These are phyloP conservation scores for Besnoitia besnoiti DNA, from an alignment of 169 alveolate species.

Conservation along the genomic window DNA sequence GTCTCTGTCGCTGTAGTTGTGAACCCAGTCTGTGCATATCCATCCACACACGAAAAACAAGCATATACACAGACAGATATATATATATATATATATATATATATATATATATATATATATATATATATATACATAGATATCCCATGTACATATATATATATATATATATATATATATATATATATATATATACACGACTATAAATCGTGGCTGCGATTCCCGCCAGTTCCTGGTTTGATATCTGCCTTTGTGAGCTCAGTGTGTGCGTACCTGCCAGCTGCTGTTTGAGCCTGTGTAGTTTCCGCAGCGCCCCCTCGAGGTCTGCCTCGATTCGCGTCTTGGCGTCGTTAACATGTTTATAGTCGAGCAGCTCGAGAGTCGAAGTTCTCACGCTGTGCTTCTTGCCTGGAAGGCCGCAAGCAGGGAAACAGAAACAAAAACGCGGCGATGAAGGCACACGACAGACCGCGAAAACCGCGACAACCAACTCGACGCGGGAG, in stretches of 20 bases:
- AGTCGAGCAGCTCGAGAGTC: constrained; percentile 47
- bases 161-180: too few relatives aligned
- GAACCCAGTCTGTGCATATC: constrained; percentile 15
- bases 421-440: neutral
- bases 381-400: constrained; percentile 37
- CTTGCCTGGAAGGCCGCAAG: neutral
- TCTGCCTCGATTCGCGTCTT: constrained; percentile 22
- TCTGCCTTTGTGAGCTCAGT: too few relatives aligned
- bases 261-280: neutral
- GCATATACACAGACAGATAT: neutral
- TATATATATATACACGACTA: too few relatives aligned
- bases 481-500: too few relatives aligned
- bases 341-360: constrained; percentile 33
- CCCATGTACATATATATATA: too few relatives aligned
- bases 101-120: too few relatives aligned
- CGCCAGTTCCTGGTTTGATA: too few relatives aligned
- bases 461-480: neutral
- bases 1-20: constrained; percentile 33
- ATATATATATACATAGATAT: too few relatives aligned
- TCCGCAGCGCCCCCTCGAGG: constrained; percentile 36
- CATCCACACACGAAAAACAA: neutral
- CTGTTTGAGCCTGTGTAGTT: constrained; percentile 38
- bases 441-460: neutral
- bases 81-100: too few relatives aligned
- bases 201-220: too few relatives aligned